Percentiles rank a stretch among this genome's conserved stretches.
Evolutionary conservation across 2,329 filamentous ascomycete species (phyloP).

Genomic region (Pleurostoma richardsiae): DNA sequence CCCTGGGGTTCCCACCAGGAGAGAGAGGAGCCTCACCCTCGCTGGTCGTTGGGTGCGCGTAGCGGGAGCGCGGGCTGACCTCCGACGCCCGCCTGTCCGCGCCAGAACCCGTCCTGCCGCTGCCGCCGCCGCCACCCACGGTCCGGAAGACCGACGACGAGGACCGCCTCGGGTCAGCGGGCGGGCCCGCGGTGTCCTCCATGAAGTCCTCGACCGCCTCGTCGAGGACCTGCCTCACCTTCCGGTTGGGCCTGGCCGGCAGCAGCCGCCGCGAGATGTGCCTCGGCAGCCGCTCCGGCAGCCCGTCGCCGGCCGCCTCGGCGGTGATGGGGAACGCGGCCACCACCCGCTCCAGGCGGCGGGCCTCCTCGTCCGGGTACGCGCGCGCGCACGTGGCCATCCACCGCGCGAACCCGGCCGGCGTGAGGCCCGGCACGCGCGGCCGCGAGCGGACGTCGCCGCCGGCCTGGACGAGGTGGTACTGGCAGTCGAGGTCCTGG

Average conservation of each 20-base stretch:
- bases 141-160: too few species aligned
- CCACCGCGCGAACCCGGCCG: constrained; percentile 66
- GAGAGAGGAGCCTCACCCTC: too few species aligned
- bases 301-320: constrained; percentile 49
- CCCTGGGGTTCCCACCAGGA: too few species aligned
- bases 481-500: constrained; percentile 47
- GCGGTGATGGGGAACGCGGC: constrained; percentile 62
- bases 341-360: constrained; percentile 64
- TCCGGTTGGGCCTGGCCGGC: constrained; percentile 52
- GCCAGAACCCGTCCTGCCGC: background rate
- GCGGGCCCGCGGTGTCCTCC: constrained; percentile 9
- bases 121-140: background rate
- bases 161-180: too few species aligned
- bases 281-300: constrained; percentile 70
- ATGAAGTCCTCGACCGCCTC: constrained; percentile 48
- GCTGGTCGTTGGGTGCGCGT: too few species aligned
- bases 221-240: constrained; percentile 55
- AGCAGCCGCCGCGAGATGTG: constrained; percentile 71
- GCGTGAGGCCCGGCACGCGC: constrained; percentile 59
- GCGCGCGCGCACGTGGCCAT: constrained; percentile 68
- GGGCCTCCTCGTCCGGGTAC: constrained; percentile 70
- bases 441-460: constrained; percentile 44
- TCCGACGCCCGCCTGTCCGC: background rate
- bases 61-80: background rate
- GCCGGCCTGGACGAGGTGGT: constrained; percentile 58